Evolutionary conservation across 2,329 filamentous ascomycete genomes (phyloP), one percentile per base, ranked within the genome.

Genomic region (Trichoderma koningiopsis): DNA sequence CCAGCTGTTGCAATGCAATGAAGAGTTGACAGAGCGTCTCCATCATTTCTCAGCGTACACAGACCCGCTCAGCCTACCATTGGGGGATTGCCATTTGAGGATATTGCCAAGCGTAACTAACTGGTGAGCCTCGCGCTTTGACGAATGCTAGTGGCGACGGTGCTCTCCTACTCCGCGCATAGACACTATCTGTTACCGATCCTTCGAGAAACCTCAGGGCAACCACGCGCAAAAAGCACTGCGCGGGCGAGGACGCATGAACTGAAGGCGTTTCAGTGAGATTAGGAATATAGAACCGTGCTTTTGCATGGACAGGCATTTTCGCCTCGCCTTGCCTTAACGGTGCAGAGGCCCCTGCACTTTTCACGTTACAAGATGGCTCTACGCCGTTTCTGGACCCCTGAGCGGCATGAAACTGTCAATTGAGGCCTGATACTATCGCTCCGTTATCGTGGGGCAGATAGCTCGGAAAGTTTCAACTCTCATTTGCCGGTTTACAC

Each of bases 261-360:
- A 67, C n/a, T 37, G n/a, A 31, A 37, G 53, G 35, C 29, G 64
- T 67, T 67, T 67, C 55, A 67, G 64, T 40, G 53, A 58, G 24
- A 67, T 67, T 58, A 31, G 40, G 22, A 27, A 24, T 4, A 59
- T 16, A 37, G 63, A 37, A 56, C 37, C 52, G 53, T 66, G 35
- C 53, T 43, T 22, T 19, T 22, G n/a, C 43, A 24, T 29, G 27
- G 59, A 33, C 56, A 59, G 27, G 57, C 57, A 6, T 43, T 43
- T 40, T 13, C 40, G 27, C 10, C 31, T 33, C 16, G 40, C 16
- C 24, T 59, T 22, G 27, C 43, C 19, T 67, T 59, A 31, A 59
- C 55, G 24, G 22, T 29, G 40, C 27, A 31, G 40, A 58, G 35
- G 29, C 29, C 62, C 64, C 31, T 65, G 64, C 59, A 33, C 19